These are phyloP conservation scores for Aphanocladium album DNA, from an alignment of 2,329 filamentous ascomycete genomes.

Conservation along the genomic window DNA sequence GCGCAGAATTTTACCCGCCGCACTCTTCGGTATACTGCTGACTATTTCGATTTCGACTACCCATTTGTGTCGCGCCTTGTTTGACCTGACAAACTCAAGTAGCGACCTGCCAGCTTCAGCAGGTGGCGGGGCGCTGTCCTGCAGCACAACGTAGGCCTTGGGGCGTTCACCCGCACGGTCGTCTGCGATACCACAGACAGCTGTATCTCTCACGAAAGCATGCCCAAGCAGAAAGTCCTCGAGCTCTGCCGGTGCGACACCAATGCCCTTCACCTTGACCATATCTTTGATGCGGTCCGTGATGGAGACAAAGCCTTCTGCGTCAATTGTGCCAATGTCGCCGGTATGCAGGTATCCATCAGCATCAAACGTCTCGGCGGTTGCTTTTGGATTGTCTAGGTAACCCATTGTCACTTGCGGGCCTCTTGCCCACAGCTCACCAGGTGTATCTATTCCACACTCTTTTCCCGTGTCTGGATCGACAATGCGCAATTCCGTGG, in stretches of 20 bases:
- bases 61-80: conserved; percentile 52
- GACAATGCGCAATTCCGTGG: conserved; percentile 56
- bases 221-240: conserved; percentile 59
- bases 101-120: conserved; percentile 32
- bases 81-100: conserved; percentile 46
- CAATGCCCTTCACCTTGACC: conserved; percentile 62
- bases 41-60: conserved; percentile 48
- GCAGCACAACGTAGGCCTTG: conserved; percentile 50
- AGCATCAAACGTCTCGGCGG: conserved; percentile 44
- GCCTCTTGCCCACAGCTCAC: conserved; percentile 39
- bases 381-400: conserved; percentile 37
- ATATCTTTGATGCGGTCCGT: conserved; percentile 62
- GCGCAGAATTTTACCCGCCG: conserved; percentile 57
- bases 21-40: conserved; percentile 53
- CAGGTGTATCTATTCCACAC: conserved; percentile 45
- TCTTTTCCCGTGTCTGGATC: conserved; percentile 43
- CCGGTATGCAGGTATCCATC: conserved; percentile 57
- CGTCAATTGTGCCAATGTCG: conserved; percentile 51
- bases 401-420: conserved; percentile 46
- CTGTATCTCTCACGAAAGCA: conserved; percentile 49
- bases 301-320: conserved; percentile 52
- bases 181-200: conserved; percentile 48
- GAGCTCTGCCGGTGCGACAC: conserved; percentile 58
- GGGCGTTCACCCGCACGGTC: conserved; percentile 53
- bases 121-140: not conserved